Conservation (phyloP, 441 rosid genomes). For the Populus hybrid region DNA sequence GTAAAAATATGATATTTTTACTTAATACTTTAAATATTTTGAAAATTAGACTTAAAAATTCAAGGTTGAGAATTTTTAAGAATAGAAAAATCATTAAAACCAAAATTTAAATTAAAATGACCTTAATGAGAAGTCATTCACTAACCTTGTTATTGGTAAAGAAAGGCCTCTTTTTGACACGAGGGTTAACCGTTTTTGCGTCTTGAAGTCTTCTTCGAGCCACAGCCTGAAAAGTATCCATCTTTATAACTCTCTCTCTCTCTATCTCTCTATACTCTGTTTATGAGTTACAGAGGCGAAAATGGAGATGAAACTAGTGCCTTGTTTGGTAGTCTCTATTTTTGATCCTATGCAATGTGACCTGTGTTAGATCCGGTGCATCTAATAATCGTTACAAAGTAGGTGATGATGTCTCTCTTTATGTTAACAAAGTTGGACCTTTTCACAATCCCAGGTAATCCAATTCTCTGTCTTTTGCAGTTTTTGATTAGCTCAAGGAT, state of each 20-base stretch:
- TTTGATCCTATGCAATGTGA: neutral
- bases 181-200: neutral
- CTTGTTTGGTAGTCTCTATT: neutral
- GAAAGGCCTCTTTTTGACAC: neutral
- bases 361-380: slow-evolving; percentile 42
- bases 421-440: slow-evolving; percentile 72
- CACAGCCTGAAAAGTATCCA: neutral
- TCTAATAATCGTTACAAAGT: slow-evolving; percentile 60
- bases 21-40: too few relatives aligned
- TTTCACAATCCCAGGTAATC: slow-evolving; percentile 71
- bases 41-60: neutral
- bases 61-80: too few relatives aligned
- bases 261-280: neutral
- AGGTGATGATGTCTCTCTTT: slow-evolving; percentile 54
- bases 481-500: neutral
- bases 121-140: neutral
- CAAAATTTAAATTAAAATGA: too few relatives aligned
- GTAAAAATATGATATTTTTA: too few relatives aligned
- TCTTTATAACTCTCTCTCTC: neutral
- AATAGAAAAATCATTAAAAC: too few relatives aligned
- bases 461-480: neutral
- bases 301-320: neutral
- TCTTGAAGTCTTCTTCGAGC: neutral
- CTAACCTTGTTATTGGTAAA: neutral
- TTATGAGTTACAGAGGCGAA: neutral